A percentile compares a stretch with the other conserved stretches of the same genome.
These are phyloP conservation scores for Pichia sporocuriosa DNA, from an alignment of 805 yeast species.

Conservation along the genomic window DNA sequence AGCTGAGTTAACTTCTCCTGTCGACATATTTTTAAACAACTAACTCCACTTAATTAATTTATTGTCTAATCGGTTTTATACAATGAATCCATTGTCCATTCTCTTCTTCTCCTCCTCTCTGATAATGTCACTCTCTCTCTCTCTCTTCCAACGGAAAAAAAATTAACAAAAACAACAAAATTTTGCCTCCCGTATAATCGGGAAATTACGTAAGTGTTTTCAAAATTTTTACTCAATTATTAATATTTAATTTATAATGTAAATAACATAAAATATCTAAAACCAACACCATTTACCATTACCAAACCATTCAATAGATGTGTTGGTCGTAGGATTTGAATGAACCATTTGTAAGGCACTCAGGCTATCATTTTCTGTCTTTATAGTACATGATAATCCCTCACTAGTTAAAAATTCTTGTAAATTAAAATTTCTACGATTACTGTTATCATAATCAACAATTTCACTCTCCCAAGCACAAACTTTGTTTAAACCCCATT, in stretches of 20 bases:
- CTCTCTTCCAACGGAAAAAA: not conserved
- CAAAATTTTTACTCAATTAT: no score
- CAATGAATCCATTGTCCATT: no score
- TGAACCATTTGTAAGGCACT: not conserved
- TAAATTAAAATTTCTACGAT: no score
- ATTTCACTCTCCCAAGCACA: not conserved
- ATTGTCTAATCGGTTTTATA: no score
- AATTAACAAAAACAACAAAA: not conserved
- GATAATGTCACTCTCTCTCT: not conserved
- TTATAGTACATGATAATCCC: not conserved
- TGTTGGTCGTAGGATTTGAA: not conserved
- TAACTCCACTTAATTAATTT: not conserved
- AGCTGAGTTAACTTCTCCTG: conserved; percentile 10
- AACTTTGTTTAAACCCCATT: not conserved
- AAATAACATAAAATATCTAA: no score
- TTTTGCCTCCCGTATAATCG: not conserved
- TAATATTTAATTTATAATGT: no score
- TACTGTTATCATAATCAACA: conserved; percentile 1
- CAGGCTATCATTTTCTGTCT: not conserved
- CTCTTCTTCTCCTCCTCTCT: no score
- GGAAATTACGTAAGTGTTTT: no score
- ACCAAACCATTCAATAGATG: conserved; percentile 9
- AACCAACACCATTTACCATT: conserved; percentile 20
- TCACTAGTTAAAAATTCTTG: not conserved
- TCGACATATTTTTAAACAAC: not conserved